Evolutionary conservation across 1,284 basidiomycete genomes (phyloP).

Genomic region (Lentinula novae-zelandiae): DNA sequence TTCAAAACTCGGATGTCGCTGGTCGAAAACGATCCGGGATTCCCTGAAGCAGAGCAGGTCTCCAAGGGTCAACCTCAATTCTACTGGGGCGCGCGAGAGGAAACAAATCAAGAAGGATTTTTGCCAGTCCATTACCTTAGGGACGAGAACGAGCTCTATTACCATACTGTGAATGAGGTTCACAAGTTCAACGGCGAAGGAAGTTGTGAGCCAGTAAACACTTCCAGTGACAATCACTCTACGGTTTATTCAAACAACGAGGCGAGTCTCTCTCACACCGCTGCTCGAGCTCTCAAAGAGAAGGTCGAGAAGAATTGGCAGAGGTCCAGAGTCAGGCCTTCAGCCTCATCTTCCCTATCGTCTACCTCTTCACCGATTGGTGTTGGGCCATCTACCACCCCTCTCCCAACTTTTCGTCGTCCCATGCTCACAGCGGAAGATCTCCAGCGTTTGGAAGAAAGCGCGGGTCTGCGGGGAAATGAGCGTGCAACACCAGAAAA

Average conservation of each 20-base stretch:
- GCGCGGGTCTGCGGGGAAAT: not conserved
- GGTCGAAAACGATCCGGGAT: not conserved
- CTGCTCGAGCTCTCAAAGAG: not conserved
- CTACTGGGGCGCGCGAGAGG: not conserved
- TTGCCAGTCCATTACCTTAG: not conserved
- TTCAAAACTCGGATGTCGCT: not conserved
- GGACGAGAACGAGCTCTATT: not conserved
- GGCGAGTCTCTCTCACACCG: not conserved
- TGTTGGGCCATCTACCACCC: not conserved
- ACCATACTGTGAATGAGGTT: not conserved
- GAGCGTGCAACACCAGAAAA: not conserved
- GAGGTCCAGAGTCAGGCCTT: not conserved
- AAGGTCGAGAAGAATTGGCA: not conserved
- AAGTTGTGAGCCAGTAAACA: not conserved
- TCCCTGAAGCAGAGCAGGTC: not conserved
- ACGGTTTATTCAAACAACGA: not conserved
- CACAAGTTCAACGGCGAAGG: not conserved
- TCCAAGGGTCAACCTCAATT: not conserved
- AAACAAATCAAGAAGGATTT: not conserved
- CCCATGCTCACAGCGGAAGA: not conserved
- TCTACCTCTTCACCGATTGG: not conserved
- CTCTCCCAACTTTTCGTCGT: not conserved
- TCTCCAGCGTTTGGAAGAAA: not conserved
- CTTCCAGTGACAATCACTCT: not conserved
- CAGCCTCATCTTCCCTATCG: not conserved